Base-by-base conservation (phyloP, 148 eudicot species). In the Vaccinium corymbosum region DNA sequence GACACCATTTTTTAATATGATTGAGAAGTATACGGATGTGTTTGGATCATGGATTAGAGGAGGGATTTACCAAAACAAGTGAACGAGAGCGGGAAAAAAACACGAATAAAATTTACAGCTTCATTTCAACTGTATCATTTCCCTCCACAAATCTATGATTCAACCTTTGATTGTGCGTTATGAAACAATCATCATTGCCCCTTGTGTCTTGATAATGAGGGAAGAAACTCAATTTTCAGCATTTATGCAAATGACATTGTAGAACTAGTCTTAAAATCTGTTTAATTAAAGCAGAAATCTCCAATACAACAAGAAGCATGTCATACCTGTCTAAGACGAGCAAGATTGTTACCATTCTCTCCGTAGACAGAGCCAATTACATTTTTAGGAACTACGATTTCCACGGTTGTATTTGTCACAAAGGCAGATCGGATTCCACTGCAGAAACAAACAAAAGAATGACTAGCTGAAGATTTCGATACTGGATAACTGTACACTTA, bases 381-480 rank as follows among this genome's bases (percentile, higher is more conserved):
- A 66, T 81, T 82, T 78, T 92, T 90, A 53, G 98, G 92, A 80
- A 95, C 89, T 79, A 85, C 73, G 50, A 94, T 89, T 82, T 95
- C 97, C 87, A 94, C 88, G 4, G 91, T 90, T 74, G 97, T 89
- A 84, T 92, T 95, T 52, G 92, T 94, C 78, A 94, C 91, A 56
- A 92, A 84, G 61, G 93, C 93, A 1, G 93, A 85, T 90, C 93
- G 87, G 64, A 76, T 88, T 81, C 83, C 89, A 80, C 76, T 72
- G 76, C 76, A 35, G 16, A 32, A 5, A 38, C 76, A 72, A 68
- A 72, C 76, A 72, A 72, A 59, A 19, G 50, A 80, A 48, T 80
- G 53, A 48, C 35, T 14, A 66, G 57, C 70, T 61, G 85, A 48
- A 8, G 49, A 83, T 25, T 66, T 11, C 7, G 7, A 46, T 49